phyloP scores from a whole-genome alignment of 2,329 filamentous ascomycete genomes.

The Xenosphaeropsis pyriputrescens region DNA sequence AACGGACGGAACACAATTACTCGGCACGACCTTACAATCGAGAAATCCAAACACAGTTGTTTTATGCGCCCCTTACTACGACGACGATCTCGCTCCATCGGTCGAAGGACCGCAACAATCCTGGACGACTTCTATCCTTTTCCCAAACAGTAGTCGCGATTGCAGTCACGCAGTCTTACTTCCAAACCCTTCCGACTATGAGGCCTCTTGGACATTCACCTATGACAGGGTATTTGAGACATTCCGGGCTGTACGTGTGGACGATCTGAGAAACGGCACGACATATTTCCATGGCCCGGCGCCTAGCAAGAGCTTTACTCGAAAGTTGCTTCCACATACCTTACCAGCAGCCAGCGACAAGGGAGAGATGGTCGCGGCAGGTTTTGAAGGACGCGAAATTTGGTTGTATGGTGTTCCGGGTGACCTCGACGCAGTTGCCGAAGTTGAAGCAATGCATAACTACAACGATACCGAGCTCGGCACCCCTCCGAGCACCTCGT shows the following conservation, averaged over 20 bases:
- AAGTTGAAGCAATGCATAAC: conserved; percentile 17
- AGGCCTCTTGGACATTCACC: conserved; percentile 63
- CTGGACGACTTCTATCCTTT: conserved; percentile 78
- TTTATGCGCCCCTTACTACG: conserved; percentile 67
- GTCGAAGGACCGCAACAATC: conserved; percentile 58
- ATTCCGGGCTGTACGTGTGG: conserved; percentile 62
- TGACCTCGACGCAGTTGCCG: conserved; percentile 48
- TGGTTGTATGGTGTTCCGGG: conserved; percentile 72
- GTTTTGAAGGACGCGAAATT: conserved; percentile 56
- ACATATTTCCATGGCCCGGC: conserved; percentile 66
- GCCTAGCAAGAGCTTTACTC: conserved; percentile 32
- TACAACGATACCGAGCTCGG: conserved; percentile 16
- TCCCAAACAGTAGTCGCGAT: conserved; percentile 65
- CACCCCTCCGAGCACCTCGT: conserved; percentile 9
- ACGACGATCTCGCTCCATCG: conserved; percentile 49
- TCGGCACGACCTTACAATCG: conserved; percentile 58
- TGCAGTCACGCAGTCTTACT: conserved; percentile 66
- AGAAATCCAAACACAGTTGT: conserved; percentile 57
- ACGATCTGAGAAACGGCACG: conserved; percentile 60
- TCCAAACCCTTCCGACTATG: conserved; percentile 27
- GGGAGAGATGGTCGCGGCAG: conserved; percentile 59
- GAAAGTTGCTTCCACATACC: conserved; percentile 52
- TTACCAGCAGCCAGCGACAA: conserved; percentile 53
- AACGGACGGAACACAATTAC: conserved; percentile 60
- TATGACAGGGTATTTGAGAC: conserved; percentile 66